phyloP scores from a whole-genome alignment of 1,139 yeast genomes.

The Hemisphaericaspora xylofermentans region DNA sequence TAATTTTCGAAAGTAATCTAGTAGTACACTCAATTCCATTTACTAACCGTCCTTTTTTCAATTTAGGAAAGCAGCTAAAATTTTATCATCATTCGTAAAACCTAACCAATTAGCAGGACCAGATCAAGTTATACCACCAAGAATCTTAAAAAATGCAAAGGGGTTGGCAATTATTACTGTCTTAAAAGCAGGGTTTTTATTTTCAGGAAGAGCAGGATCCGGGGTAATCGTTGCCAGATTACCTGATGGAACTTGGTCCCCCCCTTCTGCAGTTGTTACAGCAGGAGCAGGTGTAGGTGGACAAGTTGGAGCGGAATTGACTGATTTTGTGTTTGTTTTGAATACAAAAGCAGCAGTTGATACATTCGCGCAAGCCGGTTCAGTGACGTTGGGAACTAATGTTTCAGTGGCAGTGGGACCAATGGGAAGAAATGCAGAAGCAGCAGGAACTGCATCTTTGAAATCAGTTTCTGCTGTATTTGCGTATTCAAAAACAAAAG shows the following conservation, averaged over 20 bases:
- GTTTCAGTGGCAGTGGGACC: constrained; percentile 99
- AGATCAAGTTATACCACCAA: constrained; percentile 88
- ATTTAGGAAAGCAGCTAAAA: constrained; percentile 89
- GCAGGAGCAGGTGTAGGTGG: constrained; percentile 99
- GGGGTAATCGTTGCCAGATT: constrained; percentile 93
- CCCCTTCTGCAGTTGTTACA: constrained; percentile 92
- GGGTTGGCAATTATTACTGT: constrained; percentile 92
- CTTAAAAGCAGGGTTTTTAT: constrained; percentile 90
- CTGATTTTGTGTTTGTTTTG: constrained; percentile 92
- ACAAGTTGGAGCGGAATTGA: constrained; percentile 92
- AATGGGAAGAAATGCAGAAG: constrained; percentile 95
- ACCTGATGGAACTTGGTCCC: constrained; percentile 97
- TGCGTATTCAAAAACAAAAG: constrained; percentile 93
- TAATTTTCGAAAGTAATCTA: constrained; percentile 14
- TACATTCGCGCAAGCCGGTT: constrained; percentile 91
- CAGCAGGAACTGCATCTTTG: constrained; percentile 92
- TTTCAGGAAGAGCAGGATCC: constrained; percentile 96
- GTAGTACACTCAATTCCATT: neutral
- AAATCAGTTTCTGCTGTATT: constrained; percentile 89
- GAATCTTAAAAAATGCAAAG: constrained; percentile 82
- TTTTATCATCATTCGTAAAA: constrained; percentile 83
- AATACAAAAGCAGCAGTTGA: constrained; percentile 87
- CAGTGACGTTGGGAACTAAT: constrained; percentile 93
- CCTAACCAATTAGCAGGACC: constrained; percentile 95
- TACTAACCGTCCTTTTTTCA: neutral